These are phyloP conservation scores for Colletotrichum neosansevieriae DNA, from an alignment of 2,329 filamentous ascomycete species.

Conservation along the genomic window DNA sequence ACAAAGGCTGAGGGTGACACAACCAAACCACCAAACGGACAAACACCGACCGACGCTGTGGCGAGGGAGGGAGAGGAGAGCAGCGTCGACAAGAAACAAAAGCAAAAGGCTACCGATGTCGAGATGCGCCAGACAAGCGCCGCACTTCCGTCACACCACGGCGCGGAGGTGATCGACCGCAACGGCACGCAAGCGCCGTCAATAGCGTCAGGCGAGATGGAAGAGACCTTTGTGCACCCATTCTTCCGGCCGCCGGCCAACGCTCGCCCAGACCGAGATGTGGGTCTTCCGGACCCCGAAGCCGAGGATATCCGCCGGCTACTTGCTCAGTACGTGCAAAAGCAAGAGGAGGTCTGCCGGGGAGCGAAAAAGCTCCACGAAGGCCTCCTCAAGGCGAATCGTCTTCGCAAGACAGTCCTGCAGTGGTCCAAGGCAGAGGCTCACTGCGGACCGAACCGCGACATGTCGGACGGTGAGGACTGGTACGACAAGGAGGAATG, in stretches of 20 bases:
- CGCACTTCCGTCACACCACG: constrained; percentile 3
- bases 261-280: constrained; percentile 74
- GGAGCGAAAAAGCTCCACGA: constrained; percentile 76
- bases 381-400: constrained; percentile 78
- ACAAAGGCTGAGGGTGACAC: constrained; percentile 42
- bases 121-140: constrained; percentile 24
- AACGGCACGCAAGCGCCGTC: constrained; percentile 36
- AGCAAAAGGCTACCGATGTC: constrained; percentile 33
- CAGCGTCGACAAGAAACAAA: constrained; percentile 28
- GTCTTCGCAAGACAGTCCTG: constrained; percentile 77
- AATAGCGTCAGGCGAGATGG: constrained; percentile 43
- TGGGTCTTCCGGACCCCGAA: constrained; percentile 78
- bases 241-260: constrained; percentile 76
- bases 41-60: not conserved
- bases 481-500: constrained; percentile 90
- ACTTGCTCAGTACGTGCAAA: constrained; percentile 82
- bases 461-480: constrained; percentile 90
- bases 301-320: constrained; percentile 83
- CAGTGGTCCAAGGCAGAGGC: constrained; percentile 84
- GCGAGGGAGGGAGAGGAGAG: constrained; percentile 38
- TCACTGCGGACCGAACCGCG: constrained; percentile 73
- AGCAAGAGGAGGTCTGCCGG: constrained; percentile 86
- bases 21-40: constrained; percentile 17
- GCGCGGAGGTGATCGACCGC: not conserved
- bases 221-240: constrained; percentile 75